Evolutionary conservation across 2,329 filamentous ascomycete genomes (phyloP).

Genomic region (Xylaria sp.): DNA sequence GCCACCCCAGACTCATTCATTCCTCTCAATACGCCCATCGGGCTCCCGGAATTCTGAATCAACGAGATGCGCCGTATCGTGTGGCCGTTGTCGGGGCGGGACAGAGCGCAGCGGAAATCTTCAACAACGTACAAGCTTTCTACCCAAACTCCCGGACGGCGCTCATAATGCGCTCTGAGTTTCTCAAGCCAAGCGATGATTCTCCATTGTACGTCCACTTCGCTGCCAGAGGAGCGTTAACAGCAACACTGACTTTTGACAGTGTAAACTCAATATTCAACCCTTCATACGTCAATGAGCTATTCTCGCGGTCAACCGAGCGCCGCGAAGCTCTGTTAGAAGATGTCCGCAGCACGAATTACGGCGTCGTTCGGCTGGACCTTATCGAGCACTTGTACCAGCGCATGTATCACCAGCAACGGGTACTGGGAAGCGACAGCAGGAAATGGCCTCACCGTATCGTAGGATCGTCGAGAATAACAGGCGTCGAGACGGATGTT

Average conservation of each 20-base stretch:
- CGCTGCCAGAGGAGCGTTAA: neutral
- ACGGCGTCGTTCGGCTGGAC: conserved; percentile 86
- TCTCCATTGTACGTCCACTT: conserved; percentile 75
- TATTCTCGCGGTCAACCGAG: conserved; percentile 62
- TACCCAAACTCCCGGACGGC: conserved; percentile 77
- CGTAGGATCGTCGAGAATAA: conserved; percentile 61
- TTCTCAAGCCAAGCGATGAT: conserved; percentile 86
- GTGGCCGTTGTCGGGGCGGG: conserved; percentile 85
- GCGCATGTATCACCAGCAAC: conserved; percentile 77
- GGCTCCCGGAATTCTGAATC: conserved; percentile 54
- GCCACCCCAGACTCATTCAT: conserved; percentile 72
- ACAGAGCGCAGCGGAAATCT: conserved; percentile 93
- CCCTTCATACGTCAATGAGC: conserved; percentile 71
- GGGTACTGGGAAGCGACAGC: conserved; percentile 63
- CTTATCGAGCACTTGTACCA: conserved; percentile 87
- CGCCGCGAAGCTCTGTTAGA: conserved; percentile 57
- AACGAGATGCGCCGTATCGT: conserved; percentile 55
- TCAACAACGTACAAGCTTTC: conserved; percentile 74
- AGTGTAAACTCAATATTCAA: conserved; percentile 97
- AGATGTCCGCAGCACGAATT: conserved; percentile 81
- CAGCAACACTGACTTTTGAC: neutral
- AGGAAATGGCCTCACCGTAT: conserved; percentile 78
- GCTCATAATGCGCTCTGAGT: conserved; percentile 76
- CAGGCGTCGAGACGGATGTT: conserved; percentile 50
- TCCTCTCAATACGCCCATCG: conserved; percentile 77